Evolutionary conservation across 371 early-diverging fungal species (phyloP), one percentile per base, ranked within the genome.

Genomic region (Haplosporangium sp.): DNA sequence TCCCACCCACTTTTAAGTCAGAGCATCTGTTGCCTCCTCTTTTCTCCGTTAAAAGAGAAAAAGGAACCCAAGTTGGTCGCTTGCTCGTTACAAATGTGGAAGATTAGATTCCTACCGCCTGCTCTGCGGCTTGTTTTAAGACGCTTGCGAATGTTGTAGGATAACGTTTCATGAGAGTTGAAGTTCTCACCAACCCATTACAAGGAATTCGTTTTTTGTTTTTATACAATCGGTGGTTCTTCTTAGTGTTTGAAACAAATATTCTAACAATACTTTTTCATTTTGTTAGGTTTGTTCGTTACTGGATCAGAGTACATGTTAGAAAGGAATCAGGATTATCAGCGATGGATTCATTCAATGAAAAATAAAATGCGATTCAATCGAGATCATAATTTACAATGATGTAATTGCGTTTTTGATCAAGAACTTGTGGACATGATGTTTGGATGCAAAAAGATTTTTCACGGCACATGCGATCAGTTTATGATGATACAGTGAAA

Each of bases 61-160:
- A 61, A 38, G 62, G 18, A 41, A 52, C 58, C 12, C 18, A 29
- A 68, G 55, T 63, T 77, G 79, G 79, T 77, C 71, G 65, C 57
- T 77, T 77, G 79, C 68, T 77, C 79, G 79, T 77, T 77, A 77
- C 79, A 77, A 77, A 77, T 67, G 79, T 77, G 79, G 79, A 77
- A 77, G 62, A 77, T 67, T 46, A 77, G 67, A 40, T 71, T 71
- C 79, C 68, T 58, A 54, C 79, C 79, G 72, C 79, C 79, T 72
- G 79, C 79, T 67, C 64, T 72, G 72, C 55, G 68, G 36, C 72
- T 77, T 77, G 79, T 77, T 77, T 72, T 77, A 77, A 77, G 79
- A 21, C 64, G 72, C 79, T 77, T 77, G 79, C 79, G 79, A 77
- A 42, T 72, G 79, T 77, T 60, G 79, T 57, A 37, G 68, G 79